Percentiles rank a stretch among this genome's conserved stretches.
Conservation (phyloP, 805 yeast species). For the Nakazawaea populi region DNA sequence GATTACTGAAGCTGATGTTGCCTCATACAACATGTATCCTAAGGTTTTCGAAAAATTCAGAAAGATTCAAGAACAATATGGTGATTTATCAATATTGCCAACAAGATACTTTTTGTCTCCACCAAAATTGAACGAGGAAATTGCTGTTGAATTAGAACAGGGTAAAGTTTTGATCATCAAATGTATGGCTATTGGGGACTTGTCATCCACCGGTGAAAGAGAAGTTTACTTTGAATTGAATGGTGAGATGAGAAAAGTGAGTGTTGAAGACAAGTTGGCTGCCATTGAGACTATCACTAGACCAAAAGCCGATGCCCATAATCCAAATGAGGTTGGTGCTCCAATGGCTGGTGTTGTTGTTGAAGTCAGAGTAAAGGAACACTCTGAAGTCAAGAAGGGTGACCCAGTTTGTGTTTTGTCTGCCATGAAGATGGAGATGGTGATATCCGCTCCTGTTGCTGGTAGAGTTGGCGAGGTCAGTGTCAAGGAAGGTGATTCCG, state of each 20-base stretch:
- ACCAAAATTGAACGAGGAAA: conserved; percentile 82
- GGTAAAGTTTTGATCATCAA: conserved; percentile 93
- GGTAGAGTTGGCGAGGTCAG: conserved; percentile 77
- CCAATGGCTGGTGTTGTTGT: conserved; percentile 99
- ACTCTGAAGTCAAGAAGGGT: conserved; percentile 90
- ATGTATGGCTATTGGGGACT: conserved; percentile 88
- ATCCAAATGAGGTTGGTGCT: conserved; percentile 91
- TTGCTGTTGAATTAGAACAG: conserved; percentile 82
- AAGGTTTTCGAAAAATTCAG: conserved; percentile 90
- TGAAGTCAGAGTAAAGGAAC: conserved; percentile 87
- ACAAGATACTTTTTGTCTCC: conserved; percentile 87
- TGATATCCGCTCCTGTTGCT: conserved; percentile 82
- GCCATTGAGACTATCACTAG: conserved; percentile 81
- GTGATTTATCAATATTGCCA: conserved; percentile 92
- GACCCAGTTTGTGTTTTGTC: conserved; percentile 89
- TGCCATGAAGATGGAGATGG: conserved; percentile 99
- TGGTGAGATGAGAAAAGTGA: conserved; percentile 96
- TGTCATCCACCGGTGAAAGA: conserved; percentile 84
- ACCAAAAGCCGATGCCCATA: conserved; percentile 84
- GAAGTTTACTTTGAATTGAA: conserved; percentile 97
- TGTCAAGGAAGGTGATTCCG: conserved; percentile 89
- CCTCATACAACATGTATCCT: conserved; percentile 96
- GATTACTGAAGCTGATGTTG: conserved; percentile 82
- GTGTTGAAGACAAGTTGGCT: conserved; percentile 82
- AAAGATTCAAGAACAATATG: conserved; percentile 67